Conservation (phyloP, 148 eudicot genomes). For the Cornus suecica region DNA sequence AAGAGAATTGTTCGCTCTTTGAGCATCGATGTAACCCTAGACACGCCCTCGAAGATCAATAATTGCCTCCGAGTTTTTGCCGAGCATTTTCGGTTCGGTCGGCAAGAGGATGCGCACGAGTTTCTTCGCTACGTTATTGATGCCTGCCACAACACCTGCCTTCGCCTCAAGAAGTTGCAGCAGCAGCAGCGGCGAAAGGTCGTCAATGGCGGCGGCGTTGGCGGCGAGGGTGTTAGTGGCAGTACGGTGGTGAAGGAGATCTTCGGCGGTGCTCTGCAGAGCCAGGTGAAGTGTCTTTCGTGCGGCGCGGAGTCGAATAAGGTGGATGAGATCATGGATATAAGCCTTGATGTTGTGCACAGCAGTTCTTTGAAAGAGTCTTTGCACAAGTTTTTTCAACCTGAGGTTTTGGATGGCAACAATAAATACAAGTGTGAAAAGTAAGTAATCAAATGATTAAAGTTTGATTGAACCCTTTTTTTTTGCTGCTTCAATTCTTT, state of each 20-base stretch:
- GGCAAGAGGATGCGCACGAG: slow-evolving; percentile 99
- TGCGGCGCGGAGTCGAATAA: slow-evolving; percentile 92
- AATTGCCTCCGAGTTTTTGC: slow-evolving; percentile 66
- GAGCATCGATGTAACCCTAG: slow-evolving; percentile 51
- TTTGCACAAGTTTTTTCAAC: slow-evolving; percentile 82
- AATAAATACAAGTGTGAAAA: slow-evolving; percentile 95
- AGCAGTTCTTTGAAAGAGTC: slow-evolving; percentile 72
- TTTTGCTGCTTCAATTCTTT: neutral
- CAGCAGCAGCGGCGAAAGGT: slow-evolving; percentile 49
- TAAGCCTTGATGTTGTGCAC: slow-evolving; percentile 77
- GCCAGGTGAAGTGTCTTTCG: slow-evolving; percentile 90
- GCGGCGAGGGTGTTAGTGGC: slow-evolving; percentile 35
- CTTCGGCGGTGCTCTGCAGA: slow-evolving; percentile 93
- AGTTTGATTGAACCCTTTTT: neutral
- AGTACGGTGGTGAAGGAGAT: slow-evolving; percentile 76
- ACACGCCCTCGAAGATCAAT: slow-evolving; percentile 69
- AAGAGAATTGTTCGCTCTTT: slow-evolving; percentile 74
- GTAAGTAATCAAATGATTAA: slow-evolving; percentile 34
- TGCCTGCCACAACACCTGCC: slow-evolving; percentile 86
- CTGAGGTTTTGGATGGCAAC: slow-evolving; percentile 87
- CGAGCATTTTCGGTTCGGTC: slow-evolving; percentile 66
- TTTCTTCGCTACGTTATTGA: slow-evolving; percentile 93
- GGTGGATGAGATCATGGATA: slow-evolving; percentile 97
- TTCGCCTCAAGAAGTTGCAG: slow-evolving; percentile 78
- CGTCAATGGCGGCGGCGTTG: slow-evolving; percentile 32